Evolutionary conservation across 495 filamentous ascomycete genomes (phyloP).

Genomic region (Xylaria castorea): DNA sequence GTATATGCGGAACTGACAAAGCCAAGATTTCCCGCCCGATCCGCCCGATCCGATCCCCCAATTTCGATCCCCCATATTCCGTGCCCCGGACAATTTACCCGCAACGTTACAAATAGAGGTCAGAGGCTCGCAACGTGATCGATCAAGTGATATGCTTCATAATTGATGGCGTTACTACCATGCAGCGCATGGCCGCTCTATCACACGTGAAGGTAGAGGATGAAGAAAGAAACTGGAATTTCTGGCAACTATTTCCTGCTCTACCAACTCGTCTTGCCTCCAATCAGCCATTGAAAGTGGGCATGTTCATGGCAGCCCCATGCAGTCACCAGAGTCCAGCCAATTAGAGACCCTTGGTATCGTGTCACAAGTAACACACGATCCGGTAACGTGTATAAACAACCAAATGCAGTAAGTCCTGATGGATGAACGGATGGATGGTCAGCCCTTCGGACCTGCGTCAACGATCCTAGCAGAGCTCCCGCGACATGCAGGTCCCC

Average conservation of each 20-base stretch:
- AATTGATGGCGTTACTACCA: not conserved
- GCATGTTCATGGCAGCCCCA: conserved; percentile 1
- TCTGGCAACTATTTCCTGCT: not conserved
- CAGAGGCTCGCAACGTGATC: not conserved
- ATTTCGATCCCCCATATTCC: conserved; percentile 8
- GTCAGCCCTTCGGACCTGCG: conserved; percentile 14
- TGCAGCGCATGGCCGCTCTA: not conserved
- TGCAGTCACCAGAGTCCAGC: not conserved
- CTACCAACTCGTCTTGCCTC: not conserved
- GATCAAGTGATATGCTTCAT: conserved; percentile 6
- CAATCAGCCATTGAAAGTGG: conserved; percentile 22
- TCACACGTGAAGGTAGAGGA: not conserved
- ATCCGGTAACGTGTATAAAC: conserved; percentile 4
- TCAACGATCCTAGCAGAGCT: conserved; percentile 8
- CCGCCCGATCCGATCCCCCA: conserved; percentile 7
- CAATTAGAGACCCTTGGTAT: conserved; percentile 9
- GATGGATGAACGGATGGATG: not conserved
- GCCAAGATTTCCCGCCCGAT: conserved; percentile 20
- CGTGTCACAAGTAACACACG: conserved; percentile 3
- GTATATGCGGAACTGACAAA: conserved; percentile 7
- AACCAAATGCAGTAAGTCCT: not conserved
- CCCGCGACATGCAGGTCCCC: conserved; percentile 10
- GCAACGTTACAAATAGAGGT: conserved; percentile 21
- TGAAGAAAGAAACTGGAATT: conserved; percentile 4
- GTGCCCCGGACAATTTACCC: not conserved